Percentiles rank a stretch among this genome's conserved stretches.
Evolutionary conservation across 495 filamentous ascomycete species (phyloP).

Genomic region (Amorphotheca resinae): DNA sequence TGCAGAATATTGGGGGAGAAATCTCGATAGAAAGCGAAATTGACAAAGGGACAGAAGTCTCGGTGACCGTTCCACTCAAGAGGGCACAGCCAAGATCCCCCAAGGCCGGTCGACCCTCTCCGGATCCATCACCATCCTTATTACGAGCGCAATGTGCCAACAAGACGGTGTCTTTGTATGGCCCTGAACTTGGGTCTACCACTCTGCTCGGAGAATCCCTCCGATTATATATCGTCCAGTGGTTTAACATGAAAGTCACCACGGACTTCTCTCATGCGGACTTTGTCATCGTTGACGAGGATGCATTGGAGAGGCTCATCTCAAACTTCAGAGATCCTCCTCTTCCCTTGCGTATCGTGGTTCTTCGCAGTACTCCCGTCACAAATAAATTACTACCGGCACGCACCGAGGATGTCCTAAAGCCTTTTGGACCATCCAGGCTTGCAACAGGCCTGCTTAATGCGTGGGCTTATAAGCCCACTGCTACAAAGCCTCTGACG

Average conservation of each 20-base stretch:
- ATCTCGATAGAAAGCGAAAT: constrained; percentile 33
- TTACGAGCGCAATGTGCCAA: neutral
- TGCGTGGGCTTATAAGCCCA: neutral
- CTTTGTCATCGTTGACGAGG: constrained; percentile 1
- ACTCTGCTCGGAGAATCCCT: neutral
- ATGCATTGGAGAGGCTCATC: neutral
- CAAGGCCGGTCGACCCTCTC: neutral
- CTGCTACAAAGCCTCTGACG: no score
- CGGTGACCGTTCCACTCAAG: neutral
- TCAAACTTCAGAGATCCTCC: neutral
- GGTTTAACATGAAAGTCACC: neutral
- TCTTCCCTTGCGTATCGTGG: neutral
- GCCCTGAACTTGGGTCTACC: neutral
- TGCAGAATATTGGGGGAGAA: constrained; percentile 41
- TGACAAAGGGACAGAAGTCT: neutral
- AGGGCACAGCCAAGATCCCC: neutral
- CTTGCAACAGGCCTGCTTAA: neutral
- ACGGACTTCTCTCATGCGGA: neutral
- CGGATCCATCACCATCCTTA: no score
- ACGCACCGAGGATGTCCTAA: neutral
- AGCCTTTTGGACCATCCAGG: neutral
- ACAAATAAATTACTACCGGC: neutral
- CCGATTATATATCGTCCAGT: neutral
- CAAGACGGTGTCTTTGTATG: neutral
- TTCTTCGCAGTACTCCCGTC: neutral